Conservation (phyloP, 1,284 basidiomycete genomes). For the Trametes hirsuta region DNA sequence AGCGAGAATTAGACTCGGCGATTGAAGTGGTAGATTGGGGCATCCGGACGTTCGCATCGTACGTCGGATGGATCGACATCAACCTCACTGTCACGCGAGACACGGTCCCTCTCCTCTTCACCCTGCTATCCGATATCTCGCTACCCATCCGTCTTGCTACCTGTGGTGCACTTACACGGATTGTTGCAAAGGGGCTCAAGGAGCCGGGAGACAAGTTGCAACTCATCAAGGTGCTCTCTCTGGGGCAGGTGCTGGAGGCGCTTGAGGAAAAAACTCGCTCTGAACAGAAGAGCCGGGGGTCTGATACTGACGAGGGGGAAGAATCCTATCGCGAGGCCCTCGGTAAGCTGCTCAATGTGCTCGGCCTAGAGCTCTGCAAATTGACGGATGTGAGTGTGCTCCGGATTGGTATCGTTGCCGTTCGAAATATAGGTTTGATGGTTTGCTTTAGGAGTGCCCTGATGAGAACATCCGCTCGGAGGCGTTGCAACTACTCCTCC, state of each 20-base stretch:
- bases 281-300: slow-evolving; percentile 67
- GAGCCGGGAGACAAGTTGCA: slow-evolving; percentile 91
- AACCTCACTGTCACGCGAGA: slow-evolving; percentile 92
- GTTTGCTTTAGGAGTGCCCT: slow-evolving; percentile 55
- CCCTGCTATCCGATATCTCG: slow-evolving; percentile 80
- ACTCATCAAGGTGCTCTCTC: slow-evolving; percentile 87
- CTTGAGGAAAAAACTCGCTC: slow-evolving; percentile 78
- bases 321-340: slow-evolving; percentile 90
- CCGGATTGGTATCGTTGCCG: neutral
- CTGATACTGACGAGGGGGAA: slow-evolving; percentile 75
- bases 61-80: slow-evolving; percentile 99
- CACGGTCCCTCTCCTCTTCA: slow-evolving; percentile 87
- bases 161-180: slow-evolving; percentile 78
- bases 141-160: slow-evolving; percentile 85
- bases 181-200: slow-evolving; percentile 93
- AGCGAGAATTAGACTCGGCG: slow-evolving; percentile 60
- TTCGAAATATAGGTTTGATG: neutral
- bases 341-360: slow-evolving; percentile 82
- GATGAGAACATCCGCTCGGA: slow-evolving; percentile 68
- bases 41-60: slow-evolving; percentile 89
- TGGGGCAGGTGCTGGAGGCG: slow-evolving; percentile 79
- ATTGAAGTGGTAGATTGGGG: slow-evolving; percentile 89
- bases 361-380: slow-evolving; percentile 87
- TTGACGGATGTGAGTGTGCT: slow-evolving; percentile 71
- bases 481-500: slow-evolving; percentile 69